phyloP scores from a whole-genome alignment of 176 grass and related monocot species.

The Ananas comosus region DNA sequence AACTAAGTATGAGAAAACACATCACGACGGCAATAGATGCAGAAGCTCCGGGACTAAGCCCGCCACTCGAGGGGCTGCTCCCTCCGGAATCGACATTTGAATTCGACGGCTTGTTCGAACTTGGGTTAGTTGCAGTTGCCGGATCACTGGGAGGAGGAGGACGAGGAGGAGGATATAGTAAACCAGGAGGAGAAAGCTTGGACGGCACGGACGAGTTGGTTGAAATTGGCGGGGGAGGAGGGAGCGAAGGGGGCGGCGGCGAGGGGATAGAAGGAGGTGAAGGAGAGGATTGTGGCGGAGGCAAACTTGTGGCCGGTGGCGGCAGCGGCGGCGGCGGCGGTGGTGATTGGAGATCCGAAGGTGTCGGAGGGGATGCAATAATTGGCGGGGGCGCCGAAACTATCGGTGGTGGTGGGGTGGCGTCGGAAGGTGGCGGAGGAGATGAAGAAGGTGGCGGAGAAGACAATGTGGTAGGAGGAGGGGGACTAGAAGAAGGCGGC shows the following conservation, averaged over 20 bases:
- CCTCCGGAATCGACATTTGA: neutral
- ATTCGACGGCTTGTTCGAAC: neutral
- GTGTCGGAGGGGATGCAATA: neutral
- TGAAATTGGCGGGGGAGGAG: neutral
- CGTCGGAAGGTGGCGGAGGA: neutral
- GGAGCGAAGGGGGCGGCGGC: constrained; percentile 16
- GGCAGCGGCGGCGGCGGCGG: constrained; percentile 6
- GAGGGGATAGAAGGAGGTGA: constrained; percentile 9
- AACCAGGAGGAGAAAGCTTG: neutral
- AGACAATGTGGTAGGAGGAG: constrained; percentile 13
- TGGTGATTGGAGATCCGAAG: constrained; percentile 10
- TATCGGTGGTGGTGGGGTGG: neutral
- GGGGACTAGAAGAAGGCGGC: constrained; percentile 4
- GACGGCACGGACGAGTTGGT: neutral
- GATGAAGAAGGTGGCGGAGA: constrained; percentile 10
- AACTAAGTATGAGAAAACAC: constrained; percentile 30
- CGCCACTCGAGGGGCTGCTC: constrained; percentile 1
- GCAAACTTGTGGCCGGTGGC: constrained; percentile 15
- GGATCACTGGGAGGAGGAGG: neutral
- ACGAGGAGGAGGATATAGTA: neutral
- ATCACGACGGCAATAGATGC: constrained; percentile 35
- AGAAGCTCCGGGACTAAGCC: constrained; percentile 35
- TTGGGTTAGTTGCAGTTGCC: constrained; percentile 1
- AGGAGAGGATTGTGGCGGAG: constrained; percentile 12
- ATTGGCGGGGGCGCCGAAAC: neutral